Percentiles rank a stretch among this genome's conserved stretches.
Conservation (phyloP, 192 early-diverging fungal species). For the Linnemannia elongata region DNA sequence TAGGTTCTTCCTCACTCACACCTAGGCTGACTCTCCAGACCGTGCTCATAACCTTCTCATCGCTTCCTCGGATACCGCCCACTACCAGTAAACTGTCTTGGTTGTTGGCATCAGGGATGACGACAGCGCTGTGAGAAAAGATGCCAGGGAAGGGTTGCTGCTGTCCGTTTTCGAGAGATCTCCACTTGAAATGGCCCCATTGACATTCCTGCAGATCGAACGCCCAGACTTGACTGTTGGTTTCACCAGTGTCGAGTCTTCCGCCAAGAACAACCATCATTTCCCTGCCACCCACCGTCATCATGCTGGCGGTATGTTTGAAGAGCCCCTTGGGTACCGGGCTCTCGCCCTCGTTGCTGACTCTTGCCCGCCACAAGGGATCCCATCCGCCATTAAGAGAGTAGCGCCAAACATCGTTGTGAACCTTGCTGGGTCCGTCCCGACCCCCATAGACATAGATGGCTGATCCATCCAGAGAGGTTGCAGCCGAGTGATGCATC, state of each 20-base stretch:
- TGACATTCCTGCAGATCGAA: slow-evolving; percentile 43
- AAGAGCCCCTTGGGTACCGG: slow-evolving; percentile 28
- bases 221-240: slow-evolving; percentile 30
- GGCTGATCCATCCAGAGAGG: slow-evolving; percentile 24
- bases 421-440: slow-evolving; percentile 49
- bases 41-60: slow-evolving; percentile 29
- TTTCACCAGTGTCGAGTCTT: slow-evolving; percentile 26
- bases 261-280: slow-evolving; percentile 54
- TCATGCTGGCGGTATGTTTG: slow-evolving; percentile 53
- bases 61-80: slow-evolving; percentile 36
- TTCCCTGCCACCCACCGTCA: slow-evolving; percentile 34
- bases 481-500: slow-evolving; percentile 43
- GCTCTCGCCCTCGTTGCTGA: slow-evolving; percentile 12
- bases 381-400: slow-evolving; percentile 27
- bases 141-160: neutral
- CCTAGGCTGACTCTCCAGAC: slow-evolving; percentile 28
- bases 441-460: slow-evolving; percentile 48
- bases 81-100: slow-evolving; percentile 23
- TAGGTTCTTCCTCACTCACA: neutral
- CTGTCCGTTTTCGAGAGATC: neutral
- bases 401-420: slow-evolving; percentile 52
- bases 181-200: slow-evolving; percentile 33
- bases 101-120: slow-evolving; percentile 13
- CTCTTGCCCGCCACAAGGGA: slow-evolving; percentile 29
- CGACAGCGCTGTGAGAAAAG: slow-evolving; percentile 42